A percentile compares a stretch with the other conserved stretches of the same genome.
Evolutionary conservation across 75 land plant genomes (phyloP).

Genomic region (Larix kaempferi): DNA sequence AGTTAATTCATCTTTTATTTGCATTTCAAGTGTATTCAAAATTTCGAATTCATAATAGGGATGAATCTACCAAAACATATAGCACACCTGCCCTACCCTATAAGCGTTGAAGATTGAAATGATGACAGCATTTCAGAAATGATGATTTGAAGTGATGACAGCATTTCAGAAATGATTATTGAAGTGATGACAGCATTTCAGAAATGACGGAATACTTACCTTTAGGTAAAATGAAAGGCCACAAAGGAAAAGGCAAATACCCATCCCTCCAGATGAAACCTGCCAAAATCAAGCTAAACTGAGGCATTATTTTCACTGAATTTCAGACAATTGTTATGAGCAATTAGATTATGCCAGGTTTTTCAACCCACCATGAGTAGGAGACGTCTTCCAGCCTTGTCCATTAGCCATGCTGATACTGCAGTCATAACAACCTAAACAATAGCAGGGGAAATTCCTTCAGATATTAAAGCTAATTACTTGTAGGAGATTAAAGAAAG

Average conservation of each 20-base stretch:
- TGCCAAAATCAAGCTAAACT: conserved; percentile 17
- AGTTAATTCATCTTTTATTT: too few relatives aligned
- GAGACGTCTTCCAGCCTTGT: neutral
- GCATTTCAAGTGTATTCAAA: neutral
- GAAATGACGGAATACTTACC: conserved; percentile 23
- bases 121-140: too few relatives aligned
- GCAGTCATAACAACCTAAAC: neutral
- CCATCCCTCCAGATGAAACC: conserved; percentile 75
- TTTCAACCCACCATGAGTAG: neutral
- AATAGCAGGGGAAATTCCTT: neutral
- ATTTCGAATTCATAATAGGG: neutral
- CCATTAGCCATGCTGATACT: neutral
- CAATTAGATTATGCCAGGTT: neutral
- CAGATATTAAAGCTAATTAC: too few relatives aligned
- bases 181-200: too few relatives aligned
- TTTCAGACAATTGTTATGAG: neutral
- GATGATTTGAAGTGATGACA: too few relatives aligned
- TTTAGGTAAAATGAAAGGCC: conserved; percentile 75
- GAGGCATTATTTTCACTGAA: neutral
- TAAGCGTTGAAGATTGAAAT: too few relatives aligned
- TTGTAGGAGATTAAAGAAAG: too few relatives aligned
- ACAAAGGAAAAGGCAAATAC: conserved; percentile 62
- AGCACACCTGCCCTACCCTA: conserved; percentile 20
- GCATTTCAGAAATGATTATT: too few relatives aligned
- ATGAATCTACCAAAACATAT: neutral